Conservation (phyloP, 2,329 filamentous ascomycete genomes). For the Cladosporium sphaerospermum region DNA sequence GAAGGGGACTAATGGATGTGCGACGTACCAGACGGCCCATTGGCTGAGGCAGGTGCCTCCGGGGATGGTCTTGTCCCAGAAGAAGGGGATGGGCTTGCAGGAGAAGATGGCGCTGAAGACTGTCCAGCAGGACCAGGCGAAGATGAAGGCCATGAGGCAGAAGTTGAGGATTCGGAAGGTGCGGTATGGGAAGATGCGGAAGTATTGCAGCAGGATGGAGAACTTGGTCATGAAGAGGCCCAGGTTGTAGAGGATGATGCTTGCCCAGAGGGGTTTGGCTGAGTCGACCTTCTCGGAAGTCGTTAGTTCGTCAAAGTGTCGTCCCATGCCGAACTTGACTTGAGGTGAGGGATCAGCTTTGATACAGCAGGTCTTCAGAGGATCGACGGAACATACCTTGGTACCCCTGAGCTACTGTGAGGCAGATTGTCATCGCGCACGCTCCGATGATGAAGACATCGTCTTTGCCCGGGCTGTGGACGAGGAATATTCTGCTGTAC, state of each 20-base stretch:
- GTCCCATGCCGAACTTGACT: conserved; percentile 26
- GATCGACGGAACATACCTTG: conserved; percentile 11
- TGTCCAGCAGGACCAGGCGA: conserved; percentile 27
- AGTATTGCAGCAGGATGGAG: conserved; percentile 31
- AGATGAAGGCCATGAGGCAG: conserved; percentile 27
- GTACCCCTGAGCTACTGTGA: conserved; percentile 5
- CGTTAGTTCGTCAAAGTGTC: conserved; percentile 17
- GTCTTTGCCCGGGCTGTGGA: conserved; percentile 21
- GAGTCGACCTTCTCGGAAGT: conserved; percentile 15
- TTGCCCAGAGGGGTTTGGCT: conserved; percentile 23
- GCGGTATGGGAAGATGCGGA: conserved; percentile 28
- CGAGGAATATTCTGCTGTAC: conserved; percentile 19
- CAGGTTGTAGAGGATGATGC: conserved; percentile 23
- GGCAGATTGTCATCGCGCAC: background rate
- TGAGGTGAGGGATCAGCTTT: conserved; percentile 7
- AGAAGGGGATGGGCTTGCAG: conserved; percentile 37
- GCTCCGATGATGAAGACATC: conserved; percentile 18
- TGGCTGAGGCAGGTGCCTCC: conserved; percentile 35
- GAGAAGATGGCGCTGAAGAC: conserved; percentile 36
- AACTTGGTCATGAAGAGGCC: conserved; percentile 27
- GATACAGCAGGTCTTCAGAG: conserved; percentile 17
- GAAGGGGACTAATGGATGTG: no score
- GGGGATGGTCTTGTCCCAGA: conserved; percentile 33
- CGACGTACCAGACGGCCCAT: conserved; percentile 35
- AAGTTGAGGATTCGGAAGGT: conserved; percentile 24